These are phyloP conservation scores for Physocladia obscura DNA, from an alignment of 192 early-diverging fungal species.

Conservation along the genomic window DNA sequence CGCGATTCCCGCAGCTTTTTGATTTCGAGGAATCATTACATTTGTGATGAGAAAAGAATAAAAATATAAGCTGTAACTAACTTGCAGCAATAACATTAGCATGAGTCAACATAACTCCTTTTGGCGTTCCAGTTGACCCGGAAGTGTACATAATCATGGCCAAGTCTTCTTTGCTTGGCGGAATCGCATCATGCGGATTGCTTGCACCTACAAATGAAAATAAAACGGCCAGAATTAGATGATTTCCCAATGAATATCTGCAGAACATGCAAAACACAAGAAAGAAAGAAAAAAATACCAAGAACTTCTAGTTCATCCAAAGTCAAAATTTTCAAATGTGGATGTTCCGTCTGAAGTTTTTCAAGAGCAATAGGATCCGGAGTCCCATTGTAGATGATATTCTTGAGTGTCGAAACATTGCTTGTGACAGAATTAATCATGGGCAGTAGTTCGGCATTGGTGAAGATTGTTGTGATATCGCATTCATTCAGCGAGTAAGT, in stretches of 20 bases:
- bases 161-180: conserved; percentile 69
- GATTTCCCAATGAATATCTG: too few species aligned
- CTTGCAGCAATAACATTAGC: conserved; percentile 74
- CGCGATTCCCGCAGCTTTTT: background rate
- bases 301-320: conserved; percentile 69
- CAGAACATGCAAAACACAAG: too few species aligned
- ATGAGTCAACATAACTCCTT: conserved; percentile 87
- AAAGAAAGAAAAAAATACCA: conserved; percentile 1
- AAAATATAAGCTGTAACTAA: too few species aligned
- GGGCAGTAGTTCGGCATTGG: conserved; percentile 68
- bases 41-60: too few species aligned
- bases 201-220: conserved; percentile 46
- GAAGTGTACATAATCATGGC: conserved; percentile 83
- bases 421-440: conserved; percentile 58
- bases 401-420: conserved; percentile 60
- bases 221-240: too few species aligned
- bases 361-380: conserved; percentile 25
- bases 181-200: conserved; percentile 50
- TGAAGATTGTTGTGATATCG: conserved; percentile 69
- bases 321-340: conserved; percentile 12
- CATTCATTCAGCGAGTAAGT: conserved; percentile 80
- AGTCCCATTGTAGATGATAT: conserved; percentile 70
- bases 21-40: too few species aligned
- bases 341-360: background rate
- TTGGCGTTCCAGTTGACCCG: conserved; percentile 86